A percentile compares a stretch with the other conserved stretches of the same genome.
These are phyloP conservation scores for Capsicum rhomboideum DNA, from an alignment of 257 asterid genomes.

Conservation along the genomic window DNA sequence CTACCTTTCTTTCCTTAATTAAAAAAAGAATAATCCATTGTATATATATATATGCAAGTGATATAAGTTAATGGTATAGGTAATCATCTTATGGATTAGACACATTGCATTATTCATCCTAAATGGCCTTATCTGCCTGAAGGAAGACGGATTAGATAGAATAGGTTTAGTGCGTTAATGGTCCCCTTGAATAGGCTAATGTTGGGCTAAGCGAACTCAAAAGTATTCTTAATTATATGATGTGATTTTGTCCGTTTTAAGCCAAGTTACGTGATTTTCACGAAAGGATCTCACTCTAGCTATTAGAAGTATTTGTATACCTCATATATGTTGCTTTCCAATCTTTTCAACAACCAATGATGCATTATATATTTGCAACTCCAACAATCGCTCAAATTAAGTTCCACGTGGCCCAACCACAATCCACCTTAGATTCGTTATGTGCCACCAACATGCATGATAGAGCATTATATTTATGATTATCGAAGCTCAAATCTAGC, in stretches of 20 bases:
- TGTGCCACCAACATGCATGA: not conserved
- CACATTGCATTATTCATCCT: not conserved
- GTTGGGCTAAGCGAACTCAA: not conserved
- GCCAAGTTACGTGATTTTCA: not conserved
- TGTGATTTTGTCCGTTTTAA: not conserved
- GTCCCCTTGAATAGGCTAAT: not conserved
- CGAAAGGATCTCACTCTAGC: not conserved
- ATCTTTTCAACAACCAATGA: not conserved
- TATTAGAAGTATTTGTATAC: accelerated
- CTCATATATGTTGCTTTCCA: not conserved
- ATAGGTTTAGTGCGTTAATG: not conserved
- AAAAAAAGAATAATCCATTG: no score
- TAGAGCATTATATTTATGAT: no score
- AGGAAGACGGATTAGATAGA: not conserved
- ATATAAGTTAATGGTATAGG: not conserved
- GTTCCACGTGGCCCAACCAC: not conserved
- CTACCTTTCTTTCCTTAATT: no score
- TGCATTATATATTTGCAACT: not conserved
- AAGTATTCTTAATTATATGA: not conserved
- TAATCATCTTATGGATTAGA: not conserved
- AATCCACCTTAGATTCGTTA: not conserved
- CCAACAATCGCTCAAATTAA: not conserved
- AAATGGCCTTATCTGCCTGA: not conserved
- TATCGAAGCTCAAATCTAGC: no score
- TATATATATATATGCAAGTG: not conserved